phyloP scores from a whole-genome alignment of 2,329 filamentous ascomycete genomes.

The Diaporthe longicolla region DNA sequence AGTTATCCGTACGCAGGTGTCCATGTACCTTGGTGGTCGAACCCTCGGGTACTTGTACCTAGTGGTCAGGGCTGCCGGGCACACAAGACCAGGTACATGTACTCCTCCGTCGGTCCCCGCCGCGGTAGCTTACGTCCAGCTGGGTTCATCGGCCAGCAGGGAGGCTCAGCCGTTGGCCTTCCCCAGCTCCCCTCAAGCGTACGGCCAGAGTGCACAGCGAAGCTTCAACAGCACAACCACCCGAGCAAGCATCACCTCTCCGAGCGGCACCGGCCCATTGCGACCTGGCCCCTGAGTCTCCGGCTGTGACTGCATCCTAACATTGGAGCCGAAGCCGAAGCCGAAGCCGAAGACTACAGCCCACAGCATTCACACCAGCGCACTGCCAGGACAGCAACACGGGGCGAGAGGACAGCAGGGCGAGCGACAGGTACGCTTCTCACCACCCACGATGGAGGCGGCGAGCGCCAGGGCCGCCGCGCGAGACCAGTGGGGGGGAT shows the following conservation, averaged over 20 bases:
- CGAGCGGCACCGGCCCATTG: constrained; percentile 1
- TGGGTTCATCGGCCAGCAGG: constrained; percentile 23
- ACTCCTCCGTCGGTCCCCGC: not conserved
- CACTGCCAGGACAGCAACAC: constrained; percentile 1
- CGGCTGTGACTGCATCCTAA: constrained; percentile 22
- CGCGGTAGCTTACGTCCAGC: constrained; percentile 25
- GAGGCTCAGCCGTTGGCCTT: constrained; percentile 20
- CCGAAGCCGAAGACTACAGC: too few relatives aligned
- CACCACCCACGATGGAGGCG: constrained; percentile 81
- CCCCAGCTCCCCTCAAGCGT: constrained; percentile 28
- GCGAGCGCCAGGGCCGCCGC: constrained; percentile 95
- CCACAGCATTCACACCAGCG: not conserved
- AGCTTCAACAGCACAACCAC: constrained; percentile 24
- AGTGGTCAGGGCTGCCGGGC: accelerated
- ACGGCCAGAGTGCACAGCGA: not conserved
- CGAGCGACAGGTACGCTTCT: constrained; percentile 40
- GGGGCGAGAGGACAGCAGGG: constrained; percentile 25
- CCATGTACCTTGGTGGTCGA: not conserved
- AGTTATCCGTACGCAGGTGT: too few relatives aligned
- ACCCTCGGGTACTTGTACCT: not conserved
- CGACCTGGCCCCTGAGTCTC: not conserved
- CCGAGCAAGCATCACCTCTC: constrained; percentile 12
- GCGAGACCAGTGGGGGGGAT: constrained; percentile 91
- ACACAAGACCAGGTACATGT: not conserved
- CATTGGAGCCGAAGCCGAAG: constrained; percentile 15